Conservation (phyloP, 305 asterid genomes). For the Solanum hybrid region DNA sequence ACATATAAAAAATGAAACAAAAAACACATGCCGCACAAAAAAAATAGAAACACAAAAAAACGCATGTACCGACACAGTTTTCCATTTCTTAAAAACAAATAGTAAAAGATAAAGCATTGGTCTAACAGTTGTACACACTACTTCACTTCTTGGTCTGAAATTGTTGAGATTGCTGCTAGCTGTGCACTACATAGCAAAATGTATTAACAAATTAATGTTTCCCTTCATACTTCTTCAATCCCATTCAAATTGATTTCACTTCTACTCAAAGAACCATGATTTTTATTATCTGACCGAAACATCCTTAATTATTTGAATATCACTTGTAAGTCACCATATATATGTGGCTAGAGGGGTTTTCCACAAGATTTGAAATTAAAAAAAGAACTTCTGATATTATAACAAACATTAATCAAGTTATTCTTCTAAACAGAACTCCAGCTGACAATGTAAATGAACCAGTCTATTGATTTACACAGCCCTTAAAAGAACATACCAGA, state of each 20-base stretch:
- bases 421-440: background rate
- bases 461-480: background rate
- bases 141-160: background rate
- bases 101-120: background rate
- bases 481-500: background rate
- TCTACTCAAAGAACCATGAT: background rate
- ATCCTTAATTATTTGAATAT: slow-evolving; percentile 29
- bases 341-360: background rate
- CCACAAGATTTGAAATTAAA: background rate
- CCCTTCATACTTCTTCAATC: background rate
- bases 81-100: background rate
- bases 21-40: background rate
- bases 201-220: background rate
- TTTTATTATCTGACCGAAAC: slow-evolving; percentile 38
- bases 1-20: background rate
- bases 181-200: background rate
- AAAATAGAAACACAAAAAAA: background rate
- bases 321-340: slow-evolving; percentile 11
- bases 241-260: background rate
- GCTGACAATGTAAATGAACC: background rate
- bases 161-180: background rate
- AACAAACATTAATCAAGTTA: background rate
- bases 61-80: background rate
- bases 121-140: background rate
- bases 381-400: background rate